Evolutionary conservation across 768 basidiomycete species (phyloP).

Genomic region (Sarcodon sp.): DNA sequence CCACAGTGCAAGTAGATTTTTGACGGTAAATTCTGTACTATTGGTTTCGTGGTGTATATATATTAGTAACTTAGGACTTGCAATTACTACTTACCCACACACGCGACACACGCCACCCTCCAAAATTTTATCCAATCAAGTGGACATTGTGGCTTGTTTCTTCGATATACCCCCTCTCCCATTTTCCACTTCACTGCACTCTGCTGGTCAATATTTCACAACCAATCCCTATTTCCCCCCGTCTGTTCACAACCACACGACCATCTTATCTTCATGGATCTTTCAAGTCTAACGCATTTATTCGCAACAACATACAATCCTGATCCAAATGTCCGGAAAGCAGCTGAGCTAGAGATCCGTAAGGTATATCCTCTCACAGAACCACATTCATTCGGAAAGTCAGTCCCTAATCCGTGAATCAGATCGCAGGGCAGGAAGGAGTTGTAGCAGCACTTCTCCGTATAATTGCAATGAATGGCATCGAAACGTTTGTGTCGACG

Average conservation of each 20-base stretch:
- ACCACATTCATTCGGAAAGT: neutral
- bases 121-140: too few species aligned
- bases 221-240: neutral
- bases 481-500: slow-evolving; percentile 57
- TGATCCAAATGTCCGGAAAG: slow-evolving; percentile 79
- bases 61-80: too few species aligned
- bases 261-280: slow-evolving; percentile 38
- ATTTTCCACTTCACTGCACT: too few species aligned
- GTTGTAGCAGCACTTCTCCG: slow-evolving; percentile 75
- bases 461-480: slow-evolving; percentile 67
- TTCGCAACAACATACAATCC: slow-evolving; percentile 72
- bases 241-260: neutral
- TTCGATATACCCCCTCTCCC: too few species aligned
- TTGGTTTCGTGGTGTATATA: too few species aligned
- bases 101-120: too few species aligned
- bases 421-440: slow-evolving; percentile 76
- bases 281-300: slow-evolving; percentile 62
- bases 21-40: too few species aligned
- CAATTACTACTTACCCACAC: too few species aligned
- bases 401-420: neutral
- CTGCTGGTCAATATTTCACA: too few species aligned
- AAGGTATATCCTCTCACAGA: slow-evolving; percentile 34
- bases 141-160: too few species aligned
- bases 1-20: too few species aligned
- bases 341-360: slow-evolving; percentile 79